A percentile compares a stretch with the other conserved stretches of the same genome.
phyloP scores from a whole-genome alignment of 129 eudicot species.

The Escallonia herrerae region DNA sequence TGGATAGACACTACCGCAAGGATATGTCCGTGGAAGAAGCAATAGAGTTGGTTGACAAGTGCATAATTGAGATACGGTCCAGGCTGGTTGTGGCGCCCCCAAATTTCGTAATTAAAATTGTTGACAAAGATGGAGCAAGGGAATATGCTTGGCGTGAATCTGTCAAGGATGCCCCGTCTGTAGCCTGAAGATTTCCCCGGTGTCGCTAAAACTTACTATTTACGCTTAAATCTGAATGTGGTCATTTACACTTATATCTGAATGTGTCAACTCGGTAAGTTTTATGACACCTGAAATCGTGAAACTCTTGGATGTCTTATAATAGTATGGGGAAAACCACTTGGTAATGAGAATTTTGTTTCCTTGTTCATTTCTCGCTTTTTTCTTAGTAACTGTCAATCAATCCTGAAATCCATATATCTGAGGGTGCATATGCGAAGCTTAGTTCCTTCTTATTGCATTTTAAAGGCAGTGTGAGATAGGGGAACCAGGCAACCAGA shows the following conservation, averaged over 20 bases:
- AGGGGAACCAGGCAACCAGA: too few relatives aligned
- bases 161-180: slow-evolving; percentile 40
- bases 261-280: not conserved
- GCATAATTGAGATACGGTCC: slow-evolving; percentile 74
- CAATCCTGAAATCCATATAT: too few relatives aligned
- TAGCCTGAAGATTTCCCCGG: slow-evolving; percentile 11
- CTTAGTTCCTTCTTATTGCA: too few relatives aligned
- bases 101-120: slow-evolving; percentile 90
- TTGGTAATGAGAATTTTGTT: too few relatives aligned
- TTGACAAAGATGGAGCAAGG: slow-evolving; percentile 89
- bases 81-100: slow-evolving; percentile 97
- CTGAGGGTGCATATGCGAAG: too few relatives aligned
- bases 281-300: too few relatives aligned
- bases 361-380: too few relatives aligned
- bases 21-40: slow-evolving; percentile 94
- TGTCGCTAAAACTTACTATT: not conserved
- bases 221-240: too few relatives aligned
- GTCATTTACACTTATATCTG: not conserved
- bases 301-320: too few relatives aligned
- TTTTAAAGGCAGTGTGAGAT: too few relatives aligned
- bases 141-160: slow-evolving; percentile 88
- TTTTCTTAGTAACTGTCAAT: too few relatives aligned
- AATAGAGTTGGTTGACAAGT: slow-evolving; percentile 68
- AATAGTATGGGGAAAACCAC: too few relatives aligned
- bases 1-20: slow-evolving; percentile 82